A percentile compares a stretch with the other conserved stretches of the same genome.
Conservation (phyloP, 2,329 filamentous ascomycete genomes). For the Xenosphaeropsis pyriputrescens region DNA sequence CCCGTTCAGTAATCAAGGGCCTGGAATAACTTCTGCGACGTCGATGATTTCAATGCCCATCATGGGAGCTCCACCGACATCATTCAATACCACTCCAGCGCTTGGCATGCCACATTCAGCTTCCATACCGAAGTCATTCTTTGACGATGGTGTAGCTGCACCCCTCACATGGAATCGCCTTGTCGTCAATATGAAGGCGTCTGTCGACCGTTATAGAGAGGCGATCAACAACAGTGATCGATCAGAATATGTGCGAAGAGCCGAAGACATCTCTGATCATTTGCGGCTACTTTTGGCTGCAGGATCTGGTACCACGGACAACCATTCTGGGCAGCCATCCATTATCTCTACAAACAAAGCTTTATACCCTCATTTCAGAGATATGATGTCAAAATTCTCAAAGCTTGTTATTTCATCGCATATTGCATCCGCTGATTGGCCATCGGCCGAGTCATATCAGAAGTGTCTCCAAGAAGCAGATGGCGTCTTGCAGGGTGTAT, state of each 20-base stretch:
- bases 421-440: constrained; percentile 92
- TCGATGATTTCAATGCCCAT: constrained; percentile 9
- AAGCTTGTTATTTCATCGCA: constrained; percentile 96
- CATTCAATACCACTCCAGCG: constrained; percentile 40
- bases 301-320: constrained; percentile 93
- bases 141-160: constrained; percentile 71
- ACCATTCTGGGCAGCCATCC: constrained; percentile 96
- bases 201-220: constrained; percentile 80
- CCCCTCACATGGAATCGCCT: constrained; percentile 81
- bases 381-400: constrained; percentile 99
- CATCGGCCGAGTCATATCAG: constrained; percentile 80
- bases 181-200: constrained; percentile 82
- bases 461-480: constrained; percentile 98
- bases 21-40: constrained; percentile 39
- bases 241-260: constrained; percentile 80
- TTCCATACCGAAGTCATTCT: constrained; percentile 66
- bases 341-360: constrained; percentile 98
- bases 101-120: constrained; percentile 21
- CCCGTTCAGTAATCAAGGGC: constrained; percentile 32
- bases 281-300: constrained; percentile 85
- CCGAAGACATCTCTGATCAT: constrained; percentile 98
- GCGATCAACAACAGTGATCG: constrained; percentile 73
- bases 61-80: constrained; percentile 19
- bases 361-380: constrained; percentile 89
- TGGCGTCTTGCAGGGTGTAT: constrained; percentile 83